Conservation (phyloP, 495 filamentous ascomycete genomes). For the Niebla homalea region DNA sequence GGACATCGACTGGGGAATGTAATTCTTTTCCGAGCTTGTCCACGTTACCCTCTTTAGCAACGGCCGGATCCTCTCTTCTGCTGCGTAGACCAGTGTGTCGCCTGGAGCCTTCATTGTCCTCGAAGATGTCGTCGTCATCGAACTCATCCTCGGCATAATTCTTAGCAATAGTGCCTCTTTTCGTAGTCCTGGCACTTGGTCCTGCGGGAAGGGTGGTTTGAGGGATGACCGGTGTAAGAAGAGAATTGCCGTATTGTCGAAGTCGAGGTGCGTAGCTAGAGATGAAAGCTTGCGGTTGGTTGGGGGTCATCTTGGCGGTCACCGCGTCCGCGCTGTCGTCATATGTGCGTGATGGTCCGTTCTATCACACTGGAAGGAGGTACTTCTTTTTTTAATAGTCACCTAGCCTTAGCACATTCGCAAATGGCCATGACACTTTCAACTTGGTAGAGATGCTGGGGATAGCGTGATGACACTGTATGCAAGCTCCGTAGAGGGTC, state of each 20-base stretch:
- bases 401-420: too few relatives aligned
- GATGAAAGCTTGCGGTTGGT: conserved; percentile 64
- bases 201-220: conserved; percentile 44
- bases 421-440: too few relatives aligned
- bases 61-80: conserved; percentile 58
- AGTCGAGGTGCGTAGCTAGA: conserved; percentile 86
- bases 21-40: conserved; percentile 79
- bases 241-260: conserved; percentile 81
- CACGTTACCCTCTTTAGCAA: conserved; percentile 44
- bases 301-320: conserved; percentile 34
- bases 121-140: conserved; percentile 79
- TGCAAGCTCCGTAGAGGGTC: too few relatives aligned
- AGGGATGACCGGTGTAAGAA: conserved; percentile 77
- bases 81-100: conserved; percentile 77
- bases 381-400: too few relatives aligned
- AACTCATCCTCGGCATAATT: conserved; percentile 96
- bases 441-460: too few relatives aligned
- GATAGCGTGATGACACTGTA: too few relatives aligned
- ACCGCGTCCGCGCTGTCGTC: neutral
- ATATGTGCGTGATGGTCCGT: too few relatives aligned
- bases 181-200: conserved; percentile 73
- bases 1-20: conserved; percentile 63
- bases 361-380: too few relatives aligned
- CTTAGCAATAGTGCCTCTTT: conserved; percentile 88
- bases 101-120: conserved; percentile 67